Evolutionary conservation across 2,329 filamentous ascomycete species (phyloP), one percentile per base, ranked within the genome.

Genomic region (Colletotrichum gigasporum): DNA sequence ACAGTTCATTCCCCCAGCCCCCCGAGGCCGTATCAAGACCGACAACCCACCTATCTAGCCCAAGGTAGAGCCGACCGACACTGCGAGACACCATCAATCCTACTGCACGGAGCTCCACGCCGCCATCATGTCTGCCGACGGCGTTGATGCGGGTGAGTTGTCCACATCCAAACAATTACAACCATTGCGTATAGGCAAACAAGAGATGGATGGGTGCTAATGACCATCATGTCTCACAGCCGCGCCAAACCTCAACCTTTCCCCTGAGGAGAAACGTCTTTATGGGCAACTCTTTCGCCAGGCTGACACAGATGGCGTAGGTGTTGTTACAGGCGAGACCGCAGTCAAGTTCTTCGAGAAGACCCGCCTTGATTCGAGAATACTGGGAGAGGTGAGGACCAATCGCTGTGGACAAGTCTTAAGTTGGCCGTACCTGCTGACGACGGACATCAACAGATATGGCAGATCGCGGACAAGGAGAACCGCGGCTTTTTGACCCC

Each of bases 341-440:
- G 96, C 96, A 63, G 94, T 99, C 77, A 93, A 94, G 76, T 98
- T 99, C 83, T 99, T 99, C 75, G 94, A 98, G 79, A 96, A 96
- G 84, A 98, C 96, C 45, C 90, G 92, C 70, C 85, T 99, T 50
- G 89, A 95, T 66, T 93, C 94, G 56, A 89, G 92, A 67, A 85
- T 96, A 50, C 85, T 99, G 64, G 96, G 95, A 78, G 90, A 97
- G 87, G 92, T 95, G 80, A 70, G 88, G 30, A 35, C 44, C 35
- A 32, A 52, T 20, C 30, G 48, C 35, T 45, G n/a, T 18, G 26
- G 24, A 54, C 10, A 18, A 16, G 2, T n/a, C 7, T 14, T n/a
- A 18, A 57, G 10, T 16, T 22, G 22, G 35, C 10, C 16, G n/a
- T 14, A 35, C 8, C 28, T 14, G 55, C 53, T 61, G 24, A 56